phyloP scores from a whole-genome alignment of 1,284 basidiomycete genomes.

The Takashimella koratensis region DNA sequence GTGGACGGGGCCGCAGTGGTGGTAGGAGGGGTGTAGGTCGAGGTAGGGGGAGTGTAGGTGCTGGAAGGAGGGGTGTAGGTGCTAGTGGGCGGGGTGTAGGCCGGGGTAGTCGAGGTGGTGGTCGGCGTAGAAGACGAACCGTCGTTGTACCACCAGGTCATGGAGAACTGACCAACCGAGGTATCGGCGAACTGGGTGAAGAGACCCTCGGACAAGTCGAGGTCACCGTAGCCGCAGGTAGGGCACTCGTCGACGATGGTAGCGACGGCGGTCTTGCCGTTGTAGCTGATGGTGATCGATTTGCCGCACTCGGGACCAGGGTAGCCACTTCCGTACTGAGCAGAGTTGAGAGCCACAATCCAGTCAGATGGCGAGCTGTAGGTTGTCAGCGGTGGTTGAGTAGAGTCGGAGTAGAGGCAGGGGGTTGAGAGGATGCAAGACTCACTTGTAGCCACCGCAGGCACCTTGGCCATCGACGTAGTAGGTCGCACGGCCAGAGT shows the following conservation, averaged over 20 bases:
- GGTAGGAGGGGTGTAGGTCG: constrained; percentile 31
- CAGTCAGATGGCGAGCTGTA: constrained; percentile 30
- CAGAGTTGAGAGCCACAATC: constrained; percentile 46
- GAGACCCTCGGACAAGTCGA: constrained; percentile 73
- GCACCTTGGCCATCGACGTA: constrained; percentile 4
- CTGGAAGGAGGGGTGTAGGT: constrained; percentile 10
- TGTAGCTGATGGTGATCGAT: constrained; percentile 61
- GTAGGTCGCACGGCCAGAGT: constrained; percentile 1
- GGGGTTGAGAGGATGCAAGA: not conserved
- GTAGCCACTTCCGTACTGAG: constrained; percentile 49
- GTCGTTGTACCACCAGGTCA: constrained; percentile 57
- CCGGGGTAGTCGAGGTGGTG: constrained; percentile 22
- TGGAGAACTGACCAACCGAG: constrained; percentile 56
- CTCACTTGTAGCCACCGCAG: constrained; percentile 3
- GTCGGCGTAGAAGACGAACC: constrained; percentile 29
- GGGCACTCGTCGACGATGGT: constrained; percentile 61
- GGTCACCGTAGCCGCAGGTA: constrained; percentile 54
- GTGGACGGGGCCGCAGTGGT: constrained; percentile 34
- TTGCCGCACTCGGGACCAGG: constrained; percentile 63
- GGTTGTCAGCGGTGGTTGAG: not conserved
- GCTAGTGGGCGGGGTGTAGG: constrained; percentile 21
- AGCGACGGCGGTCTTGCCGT: constrained; percentile 61
- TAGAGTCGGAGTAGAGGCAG: not conserved
- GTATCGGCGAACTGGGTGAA: constrained; percentile 55
- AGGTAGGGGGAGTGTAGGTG: constrained; percentile 13